phyloP scores from a whole-genome alignment of 2,329 filamentous ascomycete genomes.

The Colletotrichum siamense region DNA sequence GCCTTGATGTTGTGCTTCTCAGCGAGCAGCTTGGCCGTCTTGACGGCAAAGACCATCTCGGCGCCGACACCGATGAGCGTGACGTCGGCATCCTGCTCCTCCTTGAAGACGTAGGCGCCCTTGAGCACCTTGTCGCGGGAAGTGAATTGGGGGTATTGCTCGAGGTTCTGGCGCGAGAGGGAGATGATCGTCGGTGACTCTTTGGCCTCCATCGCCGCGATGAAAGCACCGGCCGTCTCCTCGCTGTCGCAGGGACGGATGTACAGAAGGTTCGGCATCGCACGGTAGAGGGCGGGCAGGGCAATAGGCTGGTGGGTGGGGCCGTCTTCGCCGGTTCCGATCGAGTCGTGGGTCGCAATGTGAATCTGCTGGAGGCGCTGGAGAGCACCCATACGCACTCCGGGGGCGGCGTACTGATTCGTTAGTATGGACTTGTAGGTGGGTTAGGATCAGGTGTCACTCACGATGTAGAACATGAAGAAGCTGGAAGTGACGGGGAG shows the following conservation, averaged over 20 bases:
- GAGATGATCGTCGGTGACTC: slow-evolving; percentile 54
- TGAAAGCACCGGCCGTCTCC: slow-evolving; percentile 61
- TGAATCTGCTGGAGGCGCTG: slow-evolving; percentile 62
- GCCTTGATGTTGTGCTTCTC: slow-evolving; percentile 40
- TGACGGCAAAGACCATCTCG: slow-evolving; percentile 38
- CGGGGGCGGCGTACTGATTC: slow-evolving; percentile 56
- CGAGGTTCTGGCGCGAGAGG: slow-evolving; percentile 48
- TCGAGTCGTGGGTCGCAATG: slow-evolving; percentile 65
- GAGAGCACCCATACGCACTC: slow-evolving; percentile 65
- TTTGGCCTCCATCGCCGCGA: slow-evolving; percentile 46
- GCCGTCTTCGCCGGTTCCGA: slow-evolving; percentile 65
- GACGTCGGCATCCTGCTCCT: slow-evolving; percentile 47
- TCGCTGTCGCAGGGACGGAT: slow-evolving; percentile 65
- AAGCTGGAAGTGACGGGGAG: slow-evolving; percentile 64
- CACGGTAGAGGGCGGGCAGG: slow-evolving; percentile 60
- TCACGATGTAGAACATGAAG: slow-evolving; percentile 66
- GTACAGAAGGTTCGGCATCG: slow-evolving; percentile 68
- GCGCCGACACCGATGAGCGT: slow-evolving; percentile 46
- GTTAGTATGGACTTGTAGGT: not conserved
- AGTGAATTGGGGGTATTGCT: slow-evolving; percentile 48
- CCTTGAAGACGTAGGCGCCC: slow-evolving; percentile 52
- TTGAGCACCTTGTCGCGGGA: slow-evolving; percentile 45
- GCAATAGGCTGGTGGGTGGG: slow-evolving; percentile 69
- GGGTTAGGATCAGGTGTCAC: not conserved
- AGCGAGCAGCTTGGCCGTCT: slow-evolving; percentile 41